Base-by-base conservation (phyloP, 352 stramenopile genomes). In the Sclerospora graminicola region DNA sequence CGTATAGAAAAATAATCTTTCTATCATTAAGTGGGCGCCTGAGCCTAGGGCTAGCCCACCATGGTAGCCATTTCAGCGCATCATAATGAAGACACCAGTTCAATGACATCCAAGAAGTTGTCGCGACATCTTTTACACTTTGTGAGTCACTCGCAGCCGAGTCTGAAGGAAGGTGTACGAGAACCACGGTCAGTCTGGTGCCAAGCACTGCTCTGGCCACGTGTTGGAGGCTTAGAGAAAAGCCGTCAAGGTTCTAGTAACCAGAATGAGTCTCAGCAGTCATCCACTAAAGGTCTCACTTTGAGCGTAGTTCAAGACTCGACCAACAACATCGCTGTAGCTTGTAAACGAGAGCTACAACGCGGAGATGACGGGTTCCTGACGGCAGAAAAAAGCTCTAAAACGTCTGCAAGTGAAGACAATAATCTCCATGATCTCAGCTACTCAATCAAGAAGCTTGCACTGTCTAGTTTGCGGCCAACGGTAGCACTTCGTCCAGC, bases 181-280 rank as follows among this genome's bases (percentile, higher is more conserved):
- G 60, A 62, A 27, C 45, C 53, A 16, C 57, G 64, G 14, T 57
- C 54, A 15, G 28, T 63, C 24, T 71, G 64, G 64, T 61, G 45
- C 27, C 59, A 68, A n/a, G 50, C 47, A 24, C 28, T 63, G 28
- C 41, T 65, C 1, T 71, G 64, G 64, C 47, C 60, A 10, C 54
- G 56, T 10, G 20, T 54, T 39, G 48, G 41, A 31, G 34, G 37
- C 23, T 28, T 50, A 28, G 37, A 63, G 9, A 50, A 14, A 28
- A 60, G 31, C 21, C 4, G 21, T 7, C 21, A 6, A 3, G 21
- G 6, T 29, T 47, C 23, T 42, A 68, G 41, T 48, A 66, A 57
- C 40, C 55, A 60, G 27, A 47, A 34, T 20, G 52, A 62, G 23
- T 23, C 11, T 7, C 52, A 56, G 39, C 46, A 60, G 45, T 16